Conservation (phyloP, 331 rosid genomes). For the Saraca asoca region DNA sequence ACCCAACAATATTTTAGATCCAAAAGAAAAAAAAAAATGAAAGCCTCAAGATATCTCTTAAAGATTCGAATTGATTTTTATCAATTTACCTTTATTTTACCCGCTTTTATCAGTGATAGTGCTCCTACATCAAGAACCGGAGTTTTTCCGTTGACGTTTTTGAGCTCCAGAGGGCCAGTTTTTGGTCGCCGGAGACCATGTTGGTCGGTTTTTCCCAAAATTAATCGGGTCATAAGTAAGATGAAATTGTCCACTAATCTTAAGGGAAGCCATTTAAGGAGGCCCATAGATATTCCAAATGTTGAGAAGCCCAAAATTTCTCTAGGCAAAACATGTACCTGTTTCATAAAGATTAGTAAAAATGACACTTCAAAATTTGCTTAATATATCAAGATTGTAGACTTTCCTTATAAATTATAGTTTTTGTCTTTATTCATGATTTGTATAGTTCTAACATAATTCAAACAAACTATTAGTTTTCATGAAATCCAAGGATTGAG, state of each 20-base stretch:
- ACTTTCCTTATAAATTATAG: too few relatives aligned
- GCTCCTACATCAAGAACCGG: conserved; percentile 95
- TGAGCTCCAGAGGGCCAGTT: conserved; percentile 86
- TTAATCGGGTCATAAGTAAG: conserved; percentile 45
- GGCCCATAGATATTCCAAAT: conserved; percentile 72
- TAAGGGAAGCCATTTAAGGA: conserved; percentile 69
- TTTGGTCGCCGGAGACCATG: conserved; percentile 84
- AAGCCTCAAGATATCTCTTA: background rate
- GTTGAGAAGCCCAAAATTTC: conserved; percentile 89
- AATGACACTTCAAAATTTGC: too few relatives aligned
- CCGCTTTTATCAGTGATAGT: conserved; percentile 63
- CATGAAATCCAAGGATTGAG: too few relatives aligned
- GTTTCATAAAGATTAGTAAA: background rate
- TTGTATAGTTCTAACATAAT: too few relatives aligned
- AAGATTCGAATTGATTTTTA: background rate
- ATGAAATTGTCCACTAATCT: conserved; percentile 71
- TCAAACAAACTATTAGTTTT: too few relatives aligned
- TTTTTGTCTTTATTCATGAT: too few relatives aligned
- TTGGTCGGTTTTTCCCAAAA: conserved; percentile 69
- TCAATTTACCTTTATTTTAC: conserved; percentile 71
- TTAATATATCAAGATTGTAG: too few relatives aligned
- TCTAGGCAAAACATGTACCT: conserved; percentile 92
- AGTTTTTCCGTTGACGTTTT: conserved; percentile 79
- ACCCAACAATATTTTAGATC: too few relatives aligned
- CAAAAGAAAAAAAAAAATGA: too few relatives aligned